A percentile compares a stretch with the other conserved stretches of the same genome.
phyloP scores from a whole-genome alignment of 2,329 filamentous ascomycete genomes.

The Colletotrichum navitas region DNA sequence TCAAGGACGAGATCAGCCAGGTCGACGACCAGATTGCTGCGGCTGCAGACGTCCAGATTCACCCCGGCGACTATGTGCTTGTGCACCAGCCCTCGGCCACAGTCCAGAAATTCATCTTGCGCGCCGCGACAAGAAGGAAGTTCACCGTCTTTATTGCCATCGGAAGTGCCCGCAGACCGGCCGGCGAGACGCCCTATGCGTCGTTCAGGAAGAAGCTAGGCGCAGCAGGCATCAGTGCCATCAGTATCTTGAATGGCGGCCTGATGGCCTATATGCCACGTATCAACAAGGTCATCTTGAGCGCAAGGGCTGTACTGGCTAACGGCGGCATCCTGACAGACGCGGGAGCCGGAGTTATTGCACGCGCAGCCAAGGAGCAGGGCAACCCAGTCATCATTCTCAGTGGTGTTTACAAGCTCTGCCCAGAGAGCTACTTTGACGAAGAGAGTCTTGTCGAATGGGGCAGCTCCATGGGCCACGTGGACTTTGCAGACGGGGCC shows the following conservation, averaged over 20 bases:
- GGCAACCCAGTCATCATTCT: conserved; percentile 89
- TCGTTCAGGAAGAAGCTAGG: conserved; percentile 82
- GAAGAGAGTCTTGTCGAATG: conserved; percentile 87
- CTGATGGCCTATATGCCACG: conserved; percentile 95
- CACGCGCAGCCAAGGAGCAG: conserved; percentile 85
- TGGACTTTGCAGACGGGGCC: conserved; percentile 82
- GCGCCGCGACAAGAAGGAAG: conserved; percentile 88
- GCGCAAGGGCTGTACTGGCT: conserved; percentile 87
- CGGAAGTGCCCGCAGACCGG: conserved; percentile 60
- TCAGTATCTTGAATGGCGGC: conserved; percentile 86
- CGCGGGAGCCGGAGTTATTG: conserved; percentile 85
- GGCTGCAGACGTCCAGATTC: conserved; percentile 91
- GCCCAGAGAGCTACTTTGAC: conserved; percentile 88
- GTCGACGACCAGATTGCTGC: conserved; percentile 94
- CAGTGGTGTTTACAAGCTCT: conserved; percentile 93
- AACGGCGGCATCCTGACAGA: conserved; percentile 90
- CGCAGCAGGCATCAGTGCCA: conserved; percentile 82
- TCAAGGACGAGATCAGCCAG: conserved; percentile 93
- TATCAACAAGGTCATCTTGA: conserved; percentile 94
- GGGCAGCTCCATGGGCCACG: conserved; percentile 82
- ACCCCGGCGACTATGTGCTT: conserved; percentile 91
- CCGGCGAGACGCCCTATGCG: conserved; percentile 58
- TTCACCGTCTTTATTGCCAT: conserved; percentile 92
- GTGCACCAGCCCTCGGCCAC: conserved; percentile 88
- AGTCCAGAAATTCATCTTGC: conserved; percentile 89